Percentiles rank a stretch among this genome's conserved stretches.
phyloP scores from a whole-genome alignment of 306 rosid species.

The Argentina anserina region DNA sequence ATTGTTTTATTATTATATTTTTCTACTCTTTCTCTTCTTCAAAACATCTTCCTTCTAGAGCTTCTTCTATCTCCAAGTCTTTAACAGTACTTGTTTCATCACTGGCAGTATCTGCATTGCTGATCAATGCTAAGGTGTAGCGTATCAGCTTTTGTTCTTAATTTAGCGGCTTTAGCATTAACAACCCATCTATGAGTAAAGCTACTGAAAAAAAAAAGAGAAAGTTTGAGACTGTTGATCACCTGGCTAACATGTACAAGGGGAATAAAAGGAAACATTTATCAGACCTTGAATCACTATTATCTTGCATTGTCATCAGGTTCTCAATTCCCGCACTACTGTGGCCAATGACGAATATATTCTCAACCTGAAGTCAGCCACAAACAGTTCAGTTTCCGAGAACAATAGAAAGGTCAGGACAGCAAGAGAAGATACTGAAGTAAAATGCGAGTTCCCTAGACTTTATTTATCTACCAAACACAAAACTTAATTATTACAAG shows the following conservation, averaged over 20 bases:
- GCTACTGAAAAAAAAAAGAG: conserved; percentile 41
- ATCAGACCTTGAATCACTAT: conserved; percentile 55
- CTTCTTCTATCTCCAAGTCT: too few relatives aligned
- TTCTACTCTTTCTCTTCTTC: too few relatives aligned
- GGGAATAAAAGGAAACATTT: background rate
- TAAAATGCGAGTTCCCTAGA: background rate
- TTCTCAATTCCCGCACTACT: conserved; percentile 87
- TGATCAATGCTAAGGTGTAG: conserved; percentile 61
- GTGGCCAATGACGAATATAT: conserved; percentile 79
- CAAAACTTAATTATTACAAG: too few relatives aligned
- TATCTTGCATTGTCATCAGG: conserved; percentile 67
- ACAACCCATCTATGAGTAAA: conserved; percentile 61
- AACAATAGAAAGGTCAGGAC: background rate
- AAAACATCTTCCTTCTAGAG: too few relatives aligned
- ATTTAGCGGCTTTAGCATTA: conserved; percentile 68
- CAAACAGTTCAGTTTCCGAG: background rate
- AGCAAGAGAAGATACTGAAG: background rate
- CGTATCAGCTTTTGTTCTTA: conserved; percentile 53
- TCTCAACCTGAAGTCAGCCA: conserved; percentile 61
- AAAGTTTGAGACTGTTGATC: background rate
- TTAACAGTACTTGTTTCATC: too few relatives aligned
- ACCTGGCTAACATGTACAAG: conserved; percentile 7
- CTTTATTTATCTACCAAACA: background rate
- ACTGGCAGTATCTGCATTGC: conserved; percentile 81
- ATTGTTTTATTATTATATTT: too few relatives aligned